Evolutionary conservation across 768 basidiomycete species (phyloP), one percentile per base, ranked within the genome.

Genomic region (Russula earlei): DNA sequence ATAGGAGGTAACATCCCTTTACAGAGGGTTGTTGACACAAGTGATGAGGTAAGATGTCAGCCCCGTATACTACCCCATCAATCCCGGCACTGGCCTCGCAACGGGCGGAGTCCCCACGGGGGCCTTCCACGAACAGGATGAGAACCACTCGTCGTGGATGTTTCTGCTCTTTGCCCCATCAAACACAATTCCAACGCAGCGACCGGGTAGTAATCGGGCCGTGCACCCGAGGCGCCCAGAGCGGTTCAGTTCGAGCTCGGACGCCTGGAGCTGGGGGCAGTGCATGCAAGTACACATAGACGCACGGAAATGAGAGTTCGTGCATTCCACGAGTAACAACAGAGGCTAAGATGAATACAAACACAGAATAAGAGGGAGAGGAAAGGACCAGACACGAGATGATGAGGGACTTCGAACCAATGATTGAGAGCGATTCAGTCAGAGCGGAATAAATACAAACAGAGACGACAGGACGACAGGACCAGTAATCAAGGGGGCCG

Each of bases 81-180:
- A 64, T 70, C 75, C 83, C 80, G 73, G 83, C 85, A 88, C 81
- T 67, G 64, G 63, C 83, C 86, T 87, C 70, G 83, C 85, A 79
- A 71, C 74, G 78, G 83, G 76, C 77, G 77, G 81, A 85, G 86
- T 87, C 85, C 85, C 83, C 82, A 83, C 79, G 82, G 81, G 77
- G 77, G 83, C 83, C 66, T 65, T 57, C 55, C 55, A 58, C 55
- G 37, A 17, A 61, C 47, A 38, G 33, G 34, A 48, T 34, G 49
- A 52, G 56, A 48, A 69, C 66, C 67, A 68, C 76, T 76, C 72
- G 67, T 63, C 66, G 64, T 47, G 67, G 69, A 61, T 14, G 24
- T 42, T 6, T 22, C 41, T 61, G n/a, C 71, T 78, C 75, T 75
- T 74, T 81, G 53, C 43, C 54, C 54, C n/a, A 9, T 14, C 33